A percentile compares a stretch with the other conserved stretches of the same genome.
phyloP scores from a whole-genome alignment of 192 early-diverging fungal species.

The Coemansia interrupta region DNA sequence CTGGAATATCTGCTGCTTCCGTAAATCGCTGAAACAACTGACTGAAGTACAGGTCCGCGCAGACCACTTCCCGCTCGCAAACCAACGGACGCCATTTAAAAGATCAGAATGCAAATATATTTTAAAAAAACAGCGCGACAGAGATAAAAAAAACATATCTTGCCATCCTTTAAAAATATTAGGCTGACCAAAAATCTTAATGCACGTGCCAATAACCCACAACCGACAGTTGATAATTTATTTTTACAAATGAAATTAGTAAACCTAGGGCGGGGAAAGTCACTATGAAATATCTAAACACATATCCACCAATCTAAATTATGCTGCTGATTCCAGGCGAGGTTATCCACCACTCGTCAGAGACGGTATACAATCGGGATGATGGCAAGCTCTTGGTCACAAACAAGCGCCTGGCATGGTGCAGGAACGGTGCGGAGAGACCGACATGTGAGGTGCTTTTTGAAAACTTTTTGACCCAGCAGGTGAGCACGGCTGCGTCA shows the following conservation, averaged over 20 bases:
- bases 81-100: constrained; percentile 25
- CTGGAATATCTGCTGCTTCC: background rate
- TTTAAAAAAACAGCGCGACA: too few species aligned
- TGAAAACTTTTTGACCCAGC: constrained; percentile 32
- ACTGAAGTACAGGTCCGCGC: constrained; percentile 13
- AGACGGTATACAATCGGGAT: constrained; percentile 28
- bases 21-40: constrained; percentile 4
- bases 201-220: too few species aligned
- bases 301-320: background rate
- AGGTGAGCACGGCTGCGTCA: constrained; percentile 48
- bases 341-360: constrained; percentile 28
- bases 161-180: background rate
- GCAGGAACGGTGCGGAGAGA: constrained; percentile 39
- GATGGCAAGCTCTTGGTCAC: constrained; percentile 54
- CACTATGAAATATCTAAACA: too few species aligned
- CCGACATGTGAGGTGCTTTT: constrained; percentile 52
- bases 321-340: constrained; percentile 36
- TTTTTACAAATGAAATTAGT: background rate
- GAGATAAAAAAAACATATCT: background rate
- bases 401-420: constrained; percentile 58
- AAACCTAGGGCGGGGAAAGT: too few species aligned
- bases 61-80: constrained; percentile 8
- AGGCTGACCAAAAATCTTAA: too few species aligned
- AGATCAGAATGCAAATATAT: background rate
- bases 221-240: too few species aligned